Base-by-base conservation (phyloP, 495 filamentous ascomycete species). In the Hypoxylon fuscum region DNA sequence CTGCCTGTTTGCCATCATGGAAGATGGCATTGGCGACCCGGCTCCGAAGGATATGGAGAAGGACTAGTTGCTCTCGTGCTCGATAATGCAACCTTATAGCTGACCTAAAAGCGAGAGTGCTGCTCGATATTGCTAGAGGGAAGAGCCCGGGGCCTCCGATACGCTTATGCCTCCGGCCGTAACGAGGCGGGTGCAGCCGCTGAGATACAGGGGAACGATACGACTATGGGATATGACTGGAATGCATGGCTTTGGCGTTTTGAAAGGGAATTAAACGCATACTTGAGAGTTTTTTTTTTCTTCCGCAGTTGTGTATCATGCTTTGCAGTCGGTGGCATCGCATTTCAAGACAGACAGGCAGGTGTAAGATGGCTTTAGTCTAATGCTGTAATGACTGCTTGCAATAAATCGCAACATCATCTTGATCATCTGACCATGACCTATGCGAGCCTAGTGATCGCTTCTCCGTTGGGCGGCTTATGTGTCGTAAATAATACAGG, bases 1-100 rank as follows among this genome's bases (percentile, higher is more conserved):
- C 73, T 96, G 92, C 71, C 80, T 97, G 65, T 98, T 98, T 74
- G 93, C 95, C 12, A 98, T 98, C 69, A 92, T 90, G 32, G 95
- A 97, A 75, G 92, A 97, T 74, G 95, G 95, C 17, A 98, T 98
- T 62, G 91, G 91, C 11, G 95, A 98, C 72, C 96, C 95, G 21
- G 92, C 86, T 61, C 93, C 95, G 25, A 98, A 98, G 79, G 96
- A 98, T 68, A 71, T 95, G 74, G 95, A 97, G 76, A 96, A 95
- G 70, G 79, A 66, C 10, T 61, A 77, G 40, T 75, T 69, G 27
- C 18, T 21, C 11, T 1, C 12, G 35, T 15, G 21, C 9, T 1
- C 41, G 11, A 43, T 35, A 22, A 23, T 23, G 40, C 23, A 35
- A 5, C 8, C 15, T 6, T 50, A n/a, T 37, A 21, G 10, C 22